These are phyloP conservation scores for Typha latifolia DNA, from an alignment of 176 grass and related monocot species.

Conservation along the genomic window DNA sequence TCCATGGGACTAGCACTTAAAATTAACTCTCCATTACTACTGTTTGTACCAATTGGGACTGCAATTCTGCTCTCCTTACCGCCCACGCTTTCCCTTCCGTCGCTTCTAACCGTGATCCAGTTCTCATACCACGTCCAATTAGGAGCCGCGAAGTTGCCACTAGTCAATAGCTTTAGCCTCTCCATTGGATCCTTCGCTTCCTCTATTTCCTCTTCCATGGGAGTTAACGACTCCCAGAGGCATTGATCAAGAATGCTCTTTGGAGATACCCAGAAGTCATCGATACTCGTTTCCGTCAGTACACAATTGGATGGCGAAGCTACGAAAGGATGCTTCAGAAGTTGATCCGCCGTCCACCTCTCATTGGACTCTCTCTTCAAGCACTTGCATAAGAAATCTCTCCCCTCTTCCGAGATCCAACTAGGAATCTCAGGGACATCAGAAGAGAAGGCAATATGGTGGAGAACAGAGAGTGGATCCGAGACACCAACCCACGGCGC, in stretches of 20 bases:
- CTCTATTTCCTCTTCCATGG: background rate
- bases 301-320: background rate
- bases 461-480: conserved; percentile 23
- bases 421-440: conserved; percentile 10
- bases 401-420: conserved; percentile 24
- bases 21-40: background rate
- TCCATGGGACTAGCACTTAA: background rate
- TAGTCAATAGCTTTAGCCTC: background rate
- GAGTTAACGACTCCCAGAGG: conserved; percentile 10
- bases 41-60: background rate
- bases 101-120: background rate
- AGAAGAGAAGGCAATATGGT: conserved; percentile 35
- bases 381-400: conserved; percentile 31
- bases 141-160: background rate
- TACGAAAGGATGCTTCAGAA: conserved; percentile 31
- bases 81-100: background rate
- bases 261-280: conserved; percentile 18
- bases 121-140: background rate
- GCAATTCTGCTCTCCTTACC: background rate
- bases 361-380: conserved; percentile 16
- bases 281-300: background rate
- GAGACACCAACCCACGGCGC: conserved; percentile 27
- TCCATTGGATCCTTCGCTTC: background rate
- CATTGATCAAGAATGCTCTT: conserved; percentile 38
- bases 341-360: conserved; percentile 39